Evolutionary conservation across 2,329 filamentous ascomycete genomes (phyloP), one percentile per base, ranked within the genome.

Genomic region (Juglanconis sp.): DNA sequence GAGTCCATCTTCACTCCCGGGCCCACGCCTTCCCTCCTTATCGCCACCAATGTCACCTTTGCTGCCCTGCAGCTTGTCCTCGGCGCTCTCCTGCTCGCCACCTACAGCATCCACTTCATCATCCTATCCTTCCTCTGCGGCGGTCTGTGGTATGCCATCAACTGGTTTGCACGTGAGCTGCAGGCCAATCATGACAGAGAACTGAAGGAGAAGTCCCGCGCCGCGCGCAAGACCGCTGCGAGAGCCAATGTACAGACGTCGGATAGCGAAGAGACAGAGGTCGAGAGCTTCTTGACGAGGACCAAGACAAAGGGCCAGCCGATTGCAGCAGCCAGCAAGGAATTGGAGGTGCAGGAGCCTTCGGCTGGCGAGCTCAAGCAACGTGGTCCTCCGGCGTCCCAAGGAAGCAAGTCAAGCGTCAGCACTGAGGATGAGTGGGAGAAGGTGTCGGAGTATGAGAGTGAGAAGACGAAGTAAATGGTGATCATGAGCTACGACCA

Each of bases 381-480:
- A 54, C 77, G 56, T 30, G 61, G 73, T 69, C 68, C 77, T 72
- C 64, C 50, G 57, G 65, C 67, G 49, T 67, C 73, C 52, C 72
- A 75, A 54, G 80, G 78, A 42, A 78, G 76, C 31, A 84, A 81
- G 72, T 86, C 83, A 50, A 80, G 82, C 56, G 81, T 74, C 24
- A 94, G 92, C 75, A 97, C 93, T 4, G 94, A 98, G 77, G 94
- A 94, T 70, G 94, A 98, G 76, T 98, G 94, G 94, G 94, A 97
- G 79, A 96, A 95, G 80, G 89, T 98, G 4, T 92, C 91, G 30
- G 89, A 90, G 73, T 85, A 81, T 61, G 85, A 87, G 78, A 81
- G 80, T 67, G 82, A 84, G 65, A 85, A 85, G 73, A 79, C 80
- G 62, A 83, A 83, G 70, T 82, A 55, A 42, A 46, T 15, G 36